These are phyloP conservation scores for Yarrowia porcina DNA, from an alignment of 805 yeast species.

Conservation along the genomic window DNA sequence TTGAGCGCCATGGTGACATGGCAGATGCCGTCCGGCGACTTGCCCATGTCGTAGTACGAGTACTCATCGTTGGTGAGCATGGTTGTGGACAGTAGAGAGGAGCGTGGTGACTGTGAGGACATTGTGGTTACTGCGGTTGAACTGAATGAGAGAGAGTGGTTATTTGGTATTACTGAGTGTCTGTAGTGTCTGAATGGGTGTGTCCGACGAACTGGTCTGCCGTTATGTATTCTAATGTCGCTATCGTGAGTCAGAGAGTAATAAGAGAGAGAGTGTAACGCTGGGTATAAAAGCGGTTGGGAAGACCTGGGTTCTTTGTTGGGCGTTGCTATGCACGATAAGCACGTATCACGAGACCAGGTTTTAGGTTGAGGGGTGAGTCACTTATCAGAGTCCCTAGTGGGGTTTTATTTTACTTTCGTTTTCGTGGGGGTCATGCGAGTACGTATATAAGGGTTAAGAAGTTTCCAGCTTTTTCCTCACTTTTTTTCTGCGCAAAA, in stretches of 20 bases:
- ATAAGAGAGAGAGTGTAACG: not conserved
- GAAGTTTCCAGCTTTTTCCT: not conserved
- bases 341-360: slow-evolving; percentile 7
- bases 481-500: not conserved
- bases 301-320: not conserved
- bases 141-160: not conserved
- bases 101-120: slow-evolving; percentile 12
- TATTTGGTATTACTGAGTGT: not conserved
- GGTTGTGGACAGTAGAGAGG: not conserved
- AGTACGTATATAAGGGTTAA: not conserved
- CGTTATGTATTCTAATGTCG: too few relatives aligned
- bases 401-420: not conserved
- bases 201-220: too few relatives aligned
- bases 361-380: slow-evolving; percentile 15
- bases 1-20: slow-evolving; percentile 27
- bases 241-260: not conserved
- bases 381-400: not conserved
- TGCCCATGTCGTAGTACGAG: slow-evolving; percentile 24
- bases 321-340: slow-evolving; percentile 17
- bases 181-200: not conserved
- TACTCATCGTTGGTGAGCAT: slow-evolving; percentile 21
- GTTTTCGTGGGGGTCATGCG: not conserved
- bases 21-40: slow-evolving; percentile 15
- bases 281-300: not conserved
- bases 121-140: too few relatives aligned